Base-by-base conservation (phyloP, 2,329 filamentous ascomycete genomes). In the Sporothrix pallida region DNA sequence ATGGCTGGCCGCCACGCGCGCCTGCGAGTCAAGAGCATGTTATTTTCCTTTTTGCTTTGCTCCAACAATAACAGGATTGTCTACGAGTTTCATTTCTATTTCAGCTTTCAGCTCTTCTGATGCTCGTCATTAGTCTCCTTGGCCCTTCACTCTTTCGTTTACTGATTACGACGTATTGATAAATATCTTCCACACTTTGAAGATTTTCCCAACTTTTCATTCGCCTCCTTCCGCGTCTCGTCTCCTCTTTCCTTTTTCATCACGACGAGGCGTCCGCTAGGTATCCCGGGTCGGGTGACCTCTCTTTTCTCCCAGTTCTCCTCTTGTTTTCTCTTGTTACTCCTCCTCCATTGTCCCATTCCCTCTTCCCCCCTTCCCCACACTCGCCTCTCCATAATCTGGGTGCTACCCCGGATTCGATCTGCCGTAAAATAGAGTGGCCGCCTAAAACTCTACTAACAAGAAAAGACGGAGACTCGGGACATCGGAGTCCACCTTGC, bases 181-280 rank as follows among this genome's bases (percentile, higher is more conserved):
- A 26, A 26, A 26, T 26, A 26, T 26, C 23, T 13, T 56, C 17
- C 20, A 26, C n/a, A 13, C n/a, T 23, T 5, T 23, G 20, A 2
- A 7, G 1, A 56, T 56, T 56, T 6, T 23, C n/a, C 23, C 23
- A 26, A 26, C n/a, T 56, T 50, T 50, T 50, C 13, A 15, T 17
- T 50, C 13, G 5, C 44, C 13, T 48, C 13, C 50, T n/a, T 54
- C n/a, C 3, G 2, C 17, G 3, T 10, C n/a, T 56, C 52, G 52
- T 26, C 54, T 56, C 7, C 54, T n/a, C 54, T 26, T 56, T 56
- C 54, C 52, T n/a, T 56, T 52, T 52, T n/a, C 50, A 52, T 52
- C 50, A 7, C 2, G 10, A 20, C 1, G 54, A 26, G 54, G 54
- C 54, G 9, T 20, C 54, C 54, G 20, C 56, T 31, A 31, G 56